Evolutionary conservation across 257 asterid species (phyloP), one percentile per base, ranked within the genome.

Genomic region (Striga asiatica): DNA sequence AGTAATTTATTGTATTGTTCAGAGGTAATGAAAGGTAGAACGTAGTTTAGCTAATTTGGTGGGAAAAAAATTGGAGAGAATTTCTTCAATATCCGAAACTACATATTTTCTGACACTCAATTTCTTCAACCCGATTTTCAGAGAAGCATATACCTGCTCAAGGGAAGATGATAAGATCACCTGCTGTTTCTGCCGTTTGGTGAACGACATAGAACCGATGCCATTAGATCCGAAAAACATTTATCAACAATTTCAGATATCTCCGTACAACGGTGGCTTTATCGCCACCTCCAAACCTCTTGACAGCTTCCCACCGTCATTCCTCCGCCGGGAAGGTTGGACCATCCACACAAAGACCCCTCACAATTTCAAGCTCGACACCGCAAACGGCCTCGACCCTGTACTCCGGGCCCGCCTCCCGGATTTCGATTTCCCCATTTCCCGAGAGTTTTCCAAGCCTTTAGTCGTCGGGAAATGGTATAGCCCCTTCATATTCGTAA

Each of bases 101-200:
- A n/a, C n/a, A n/a, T n/a, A n/a, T n/a, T 14, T 32, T 38, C 8
- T 29, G 35, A 29, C 5, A 1, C 35, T 1, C 8, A 29, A 29
- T 17, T 43, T 6, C 4, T 10, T 16, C 7, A 29, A 21, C 45
- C 64, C 11, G 19, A 11, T 60, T 38, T 62, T 5, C 66, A 85
- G 93, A 66, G 65, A 85, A 65, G 89, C 83, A 4, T 64, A 62
- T 34, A 67, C 79, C 16, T 82, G 88, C 66, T 85, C 93, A 1
- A 76, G 27, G 19, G 93, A 80, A 56, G 93, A 80, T 18, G 87
- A 78, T 16, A 74, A 14, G 62, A 8, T 16, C 13, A 64, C 55
- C 8, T 78, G 85, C 39, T 85, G 80, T 38, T 78, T 80, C 69
- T 76, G 79, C 34, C 78, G 66, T 1, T 50, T 71, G 49, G 50